Percentiles rank a stretch among this genome's conserved stretches.
Conservation (phyloP, 1,284 basidiomycete genomes). For the Sphaerobolus stellatus region DNA sequence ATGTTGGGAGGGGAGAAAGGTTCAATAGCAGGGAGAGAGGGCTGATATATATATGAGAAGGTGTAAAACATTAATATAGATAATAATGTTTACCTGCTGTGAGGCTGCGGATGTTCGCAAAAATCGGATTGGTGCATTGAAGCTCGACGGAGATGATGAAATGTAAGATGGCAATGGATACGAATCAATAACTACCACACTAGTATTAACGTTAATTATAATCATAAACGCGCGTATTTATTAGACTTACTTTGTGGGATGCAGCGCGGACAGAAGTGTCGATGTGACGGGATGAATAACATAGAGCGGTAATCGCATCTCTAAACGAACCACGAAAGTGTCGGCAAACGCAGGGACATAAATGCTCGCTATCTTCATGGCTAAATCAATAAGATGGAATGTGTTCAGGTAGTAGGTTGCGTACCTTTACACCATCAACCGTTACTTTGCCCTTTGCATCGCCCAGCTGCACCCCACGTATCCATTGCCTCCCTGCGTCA, state of each 20-base stretch:
- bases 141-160: slow-evolving; percentile 35
- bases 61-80: background rate
- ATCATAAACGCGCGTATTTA: background rate
- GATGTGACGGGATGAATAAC: slow-evolving; percentile 52
- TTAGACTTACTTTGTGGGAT: slow-evolving; percentile 45
- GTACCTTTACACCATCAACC: slow-evolving; percentile 48
- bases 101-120: slow-evolving; percentile 39
- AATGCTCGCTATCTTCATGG: slow-evolving; percentile 52
- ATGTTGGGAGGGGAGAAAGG: slow-evolving; percentile 59
- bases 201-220: slow-evolving; percentile 23
- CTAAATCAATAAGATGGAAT: background rate
- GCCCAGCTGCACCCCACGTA: slow-evolving; percentile 47
- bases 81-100: slow-evolving; percentile 22
- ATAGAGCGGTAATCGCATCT: slow-evolving; percentile 47
- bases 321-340: slow-evolving; percentile 48
- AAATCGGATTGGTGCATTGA: slow-evolving; percentile 54
- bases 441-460: slow-evolving; percentile 49
- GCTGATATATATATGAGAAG: background rate
- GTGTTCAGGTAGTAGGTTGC: slow-evolving; percentile 12
- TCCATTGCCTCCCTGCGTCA: slow-evolving; percentile 50
- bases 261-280: slow-evolving; percentile 41
- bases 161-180: slow-evolving; percentile 56
- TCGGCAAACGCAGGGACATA: slow-evolving; percentile 45
- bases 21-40: slow-evolving; percentile 14
- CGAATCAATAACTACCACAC: slow-evolving; percentile 51